phyloP scores from a whole-genome alignment of 352 stramenopile genomes.

The Pythium volutum region DNA sequence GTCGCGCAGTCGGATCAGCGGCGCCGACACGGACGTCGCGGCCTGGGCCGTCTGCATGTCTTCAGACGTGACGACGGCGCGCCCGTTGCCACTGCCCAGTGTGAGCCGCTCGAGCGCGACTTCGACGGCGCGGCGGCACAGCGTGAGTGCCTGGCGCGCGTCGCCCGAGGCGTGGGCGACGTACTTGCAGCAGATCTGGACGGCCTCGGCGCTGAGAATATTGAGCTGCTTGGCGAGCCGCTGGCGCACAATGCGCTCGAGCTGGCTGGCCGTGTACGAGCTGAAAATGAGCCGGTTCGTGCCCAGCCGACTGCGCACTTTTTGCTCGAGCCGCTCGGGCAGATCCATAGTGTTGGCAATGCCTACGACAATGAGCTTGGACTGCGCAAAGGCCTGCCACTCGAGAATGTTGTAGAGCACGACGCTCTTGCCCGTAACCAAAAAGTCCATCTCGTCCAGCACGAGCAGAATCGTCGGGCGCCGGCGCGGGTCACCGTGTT shows the following conservation, averaged over 20 bases:
- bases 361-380: conserved; percentile 67
- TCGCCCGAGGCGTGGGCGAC: conserved; percentile 67
- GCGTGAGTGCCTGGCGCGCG: conserved; percentile 57
- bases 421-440: conserved; percentile 65
- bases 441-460: conserved; percentile 80
- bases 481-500: conserved; percentile 26
- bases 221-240: conserved; percentile 46
- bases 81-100: not conserved
- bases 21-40: conserved; percentile 50
- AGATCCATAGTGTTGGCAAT: conserved; percentile 84
- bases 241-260: conserved; percentile 66
- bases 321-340: conserved; percentile 62
- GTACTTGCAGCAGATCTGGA: conserved; percentile 65
- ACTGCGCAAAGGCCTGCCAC: conserved; percentile 52
- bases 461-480: conserved; percentile 59
- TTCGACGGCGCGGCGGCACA: conserved; percentile 64
- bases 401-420: conserved; percentile 82
- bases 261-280: conserved; percentile 57
- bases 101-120: conserved; percentile 45
- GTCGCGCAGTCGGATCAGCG: conserved; percentile 45
- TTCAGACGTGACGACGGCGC: conserved; percentile 40
- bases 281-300: conserved; percentile 67
- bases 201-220: conserved; percentile 58
- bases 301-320: conserved; percentile 64
- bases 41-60: conserved; percentile 55